Evolutionary conservation across 202 grass and related monocot species (phyloP), one percentile per base, ranked within the genome.

Genomic region (Digitaria exilis): DNA sequence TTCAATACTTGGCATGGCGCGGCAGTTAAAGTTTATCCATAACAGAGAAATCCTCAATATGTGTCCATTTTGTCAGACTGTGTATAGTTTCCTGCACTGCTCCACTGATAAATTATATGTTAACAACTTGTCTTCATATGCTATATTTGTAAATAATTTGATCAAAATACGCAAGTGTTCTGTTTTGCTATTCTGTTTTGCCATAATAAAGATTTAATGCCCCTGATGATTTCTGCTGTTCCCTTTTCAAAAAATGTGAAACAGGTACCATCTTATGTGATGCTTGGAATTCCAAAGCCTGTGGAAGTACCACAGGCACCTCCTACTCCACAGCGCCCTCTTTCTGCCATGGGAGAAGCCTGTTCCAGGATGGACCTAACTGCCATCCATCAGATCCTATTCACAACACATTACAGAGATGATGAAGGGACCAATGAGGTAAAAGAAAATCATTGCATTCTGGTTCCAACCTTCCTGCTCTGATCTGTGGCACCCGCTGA

Each of bases 341-440:
- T 93, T 46, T 93, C 96, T 87, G 52, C 96, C 24, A 91, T 98
- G 90, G 92, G 96, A 48, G 96, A 98, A 90, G 96, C 96, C 25
- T 98, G 92, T 84, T 91, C 87, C 45, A 87, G 96, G 72, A 93
- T 98, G 89, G 96, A 98, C 76, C 82, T 98, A 66, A 98, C 92
- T 46, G 96, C 92, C 41, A 95, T 98, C 76, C 92, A 98, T 83
- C 87, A 98, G 37, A 92, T 98, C 65, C 80, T 98, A 68, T 79
- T 88, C 21, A 88, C 77, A 26, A 49, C 71, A 65, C 87, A 95
- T 80, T 98, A 98, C 69, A 84, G 90, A 39, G 96, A 95, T 82
- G 96, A 98, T 65, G 96, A 95, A 88, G 92, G 87, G 73, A 85
- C 28, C 50, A 98, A 95, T 71, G 96, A 95, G 96, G 96, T 98